Percentiles rank a stretch among this genome's conserved stretches.
Conservation (phyloP, 2,329 filamentous ascomycete genomes). For the Aspergillus fumigatus region DNA sequence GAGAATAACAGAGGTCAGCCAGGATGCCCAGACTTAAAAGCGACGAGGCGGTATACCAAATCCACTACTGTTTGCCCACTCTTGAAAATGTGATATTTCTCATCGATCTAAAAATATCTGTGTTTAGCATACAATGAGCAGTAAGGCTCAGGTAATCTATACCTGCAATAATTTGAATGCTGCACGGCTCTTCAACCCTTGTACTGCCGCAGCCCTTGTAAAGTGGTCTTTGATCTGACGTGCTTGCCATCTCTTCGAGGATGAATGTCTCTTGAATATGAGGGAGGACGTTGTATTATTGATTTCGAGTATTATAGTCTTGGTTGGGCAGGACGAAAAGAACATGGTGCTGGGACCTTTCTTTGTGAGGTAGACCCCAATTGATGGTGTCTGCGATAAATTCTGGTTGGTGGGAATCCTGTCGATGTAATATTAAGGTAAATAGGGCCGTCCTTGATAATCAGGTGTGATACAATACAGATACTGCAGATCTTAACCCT, state of each 20-base stretch:
- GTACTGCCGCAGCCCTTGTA: constrained; percentile 69
- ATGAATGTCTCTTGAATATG: constrained; percentile 34
- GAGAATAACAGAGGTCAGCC: neutral
- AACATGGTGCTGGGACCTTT: neutral
- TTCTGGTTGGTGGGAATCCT: neutral
- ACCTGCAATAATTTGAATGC: constrained; percentile 92
- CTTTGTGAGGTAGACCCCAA: neutral
- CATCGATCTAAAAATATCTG: constrained; percentile 61
- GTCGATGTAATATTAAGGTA: neutral
- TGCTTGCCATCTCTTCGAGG: constrained; percentile 75
- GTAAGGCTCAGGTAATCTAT: constrained; percentile 1
- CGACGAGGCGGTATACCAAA: constrained; percentile 51
- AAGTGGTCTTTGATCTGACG: constrained; percentile 72
- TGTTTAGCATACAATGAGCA: neutral
- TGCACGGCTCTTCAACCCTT: constrained; percentile 80
- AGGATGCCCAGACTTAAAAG: neutral
- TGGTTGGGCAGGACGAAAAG: neutral
- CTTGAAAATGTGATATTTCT: constrained; percentile 73
- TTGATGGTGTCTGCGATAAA: neutral
- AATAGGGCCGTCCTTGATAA: neutral
- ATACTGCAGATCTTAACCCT: neutral
- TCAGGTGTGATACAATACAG: neutral
- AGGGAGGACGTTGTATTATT: constrained; percentile 21
- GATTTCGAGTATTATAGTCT: neutral
- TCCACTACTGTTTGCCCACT: constrained; percentile 83